Evolutionary conservation across 2,329 filamentous ascomycete genomes (phyloP).

Genomic region (Metarhizium album): DNA sequence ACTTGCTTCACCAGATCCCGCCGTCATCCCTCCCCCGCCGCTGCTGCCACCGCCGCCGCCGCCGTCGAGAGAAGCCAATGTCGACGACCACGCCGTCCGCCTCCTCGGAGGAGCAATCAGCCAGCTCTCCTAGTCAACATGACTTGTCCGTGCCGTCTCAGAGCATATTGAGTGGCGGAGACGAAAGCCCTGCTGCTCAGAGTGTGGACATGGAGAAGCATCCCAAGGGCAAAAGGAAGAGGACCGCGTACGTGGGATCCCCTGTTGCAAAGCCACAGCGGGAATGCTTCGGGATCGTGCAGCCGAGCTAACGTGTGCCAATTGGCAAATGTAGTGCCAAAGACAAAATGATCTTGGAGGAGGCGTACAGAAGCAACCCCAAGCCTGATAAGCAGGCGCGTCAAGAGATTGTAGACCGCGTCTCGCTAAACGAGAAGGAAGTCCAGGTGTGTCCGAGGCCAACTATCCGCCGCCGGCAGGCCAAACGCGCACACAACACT

Average conservation of each 20-base stretch:
- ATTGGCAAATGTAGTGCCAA: slow-evolving; percentile 49
- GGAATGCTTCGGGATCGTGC: not conserved
- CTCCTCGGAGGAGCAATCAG: slow-evolving; percentile 15
- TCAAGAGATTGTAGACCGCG: slow-evolving; percentile 71
- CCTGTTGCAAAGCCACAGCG: slow-evolving; percentile 3
- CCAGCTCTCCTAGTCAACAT: slow-evolving; percentile 15
- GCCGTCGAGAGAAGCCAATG: slow-evolving; percentile 8
- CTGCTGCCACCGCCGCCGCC: not conserved
- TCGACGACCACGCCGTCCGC: slow-evolving; percentile 16
- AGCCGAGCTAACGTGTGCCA: slow-evolving; percentile 11
- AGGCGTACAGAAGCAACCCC: slow-evolving; percentile 72
- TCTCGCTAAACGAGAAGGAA: slow-evolving; percentile 88
- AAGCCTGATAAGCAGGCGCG: slow-evolving; percentile 89
- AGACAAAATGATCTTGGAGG: slow-evolving; percentile 81
- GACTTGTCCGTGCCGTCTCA: slow-evolving; percentile 12
- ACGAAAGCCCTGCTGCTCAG: not conserved
- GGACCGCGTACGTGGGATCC: slow-evolving; percentile 44
- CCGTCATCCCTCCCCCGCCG: not conserved
- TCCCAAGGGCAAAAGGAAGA: slow-evolving; percentile 51
- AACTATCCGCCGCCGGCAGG: not conserved
- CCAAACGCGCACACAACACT: too few relatives aligned
- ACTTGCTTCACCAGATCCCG: slow-evolving; percentile 3
- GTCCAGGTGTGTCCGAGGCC: slow-evolving; percentile 61
- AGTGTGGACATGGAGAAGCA: slow-evolving; percentile 29
- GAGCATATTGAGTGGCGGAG: not conserved